Evolutionary conservation across 2,329 filamentous ascomycete species (phyloP).

Genomic region (Didymella exigua): DNA sequence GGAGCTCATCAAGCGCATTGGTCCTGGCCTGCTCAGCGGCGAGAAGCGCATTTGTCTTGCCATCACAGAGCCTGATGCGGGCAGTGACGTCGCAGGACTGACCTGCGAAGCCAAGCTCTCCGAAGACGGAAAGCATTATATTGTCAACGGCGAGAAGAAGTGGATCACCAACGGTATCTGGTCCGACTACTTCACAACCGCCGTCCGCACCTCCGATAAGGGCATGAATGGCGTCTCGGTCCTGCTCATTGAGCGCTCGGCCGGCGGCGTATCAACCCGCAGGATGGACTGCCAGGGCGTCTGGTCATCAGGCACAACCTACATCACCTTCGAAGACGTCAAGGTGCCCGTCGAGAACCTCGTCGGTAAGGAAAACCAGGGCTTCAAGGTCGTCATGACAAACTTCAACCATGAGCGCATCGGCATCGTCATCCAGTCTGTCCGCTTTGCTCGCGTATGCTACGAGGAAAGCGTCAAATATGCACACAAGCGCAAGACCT

Average conservation of each 20-base stretch:
- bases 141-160: slow-evolving; percentile 99
- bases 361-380: slow-evolving; percentile 96
- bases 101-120: slow-evolving; percentile 94
- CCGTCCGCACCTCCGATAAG: slow-evolving; percentile 83
- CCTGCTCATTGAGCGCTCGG: slow-evolving; percentile 85
- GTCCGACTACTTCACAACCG: slow-evolving; percentile 97
- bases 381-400: slow-evolving; percentile 99
- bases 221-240: slow-evolving; percentile 94
- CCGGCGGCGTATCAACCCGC: slow-evolving; percentile 86
- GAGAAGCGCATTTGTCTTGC: slow-evolving; percentile 98
- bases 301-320: slow-evolving; percentile 93
- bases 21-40: slow-evolving; percentile 85
- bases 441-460: slow-evolving; percentile 95
- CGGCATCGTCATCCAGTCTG: slow-evolving; percentile 95
- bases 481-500: slow-evolving; percentile 94
- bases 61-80: slow-evolving; percentile 91
- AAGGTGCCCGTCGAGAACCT: slow-evolving; percentile 99
- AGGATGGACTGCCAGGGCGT: slow-evolving; percentile 95
- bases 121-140: slow-evolving; percentile 97
- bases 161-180: slow-evolving; percentile 99
- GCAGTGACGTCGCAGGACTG: slow-evolving; percentile 92
- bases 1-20: slow-evolving; percentile 80
- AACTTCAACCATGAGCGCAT: slow-evolving; percentile 99
- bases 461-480: slow-evolving; percentile 97
- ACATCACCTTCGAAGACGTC: slow-evolving; percentile 98